phyloP scores from a whole-genome alignment of 805 yeast genomes.

The Wickerhamomyces kurtzmanii region DNA sequence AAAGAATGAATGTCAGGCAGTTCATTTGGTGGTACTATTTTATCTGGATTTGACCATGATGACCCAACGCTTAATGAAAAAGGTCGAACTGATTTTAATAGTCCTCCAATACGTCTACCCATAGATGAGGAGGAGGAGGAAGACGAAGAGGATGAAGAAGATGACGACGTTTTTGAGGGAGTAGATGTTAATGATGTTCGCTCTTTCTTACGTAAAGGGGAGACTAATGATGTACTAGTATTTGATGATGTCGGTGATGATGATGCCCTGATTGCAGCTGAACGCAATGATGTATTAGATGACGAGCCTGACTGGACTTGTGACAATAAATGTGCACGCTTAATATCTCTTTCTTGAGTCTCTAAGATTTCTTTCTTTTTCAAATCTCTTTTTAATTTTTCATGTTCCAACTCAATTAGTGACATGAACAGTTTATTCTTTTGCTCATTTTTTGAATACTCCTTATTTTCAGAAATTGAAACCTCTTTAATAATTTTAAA shows the following conservation, averaged over 20 bases:
- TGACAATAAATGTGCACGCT: conserved; percentile 21
- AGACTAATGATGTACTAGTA: conserved; percentile 7
- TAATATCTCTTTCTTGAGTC: conserved; percentile 24
- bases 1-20: conserved; percentile 62
- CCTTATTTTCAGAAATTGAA: conserved; percentile 32
- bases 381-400: conserved; percentile 41
- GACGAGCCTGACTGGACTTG: too few species aligned
- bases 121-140: conserved; percentile 14
- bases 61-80: conserved; percentile 42
- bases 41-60: conserved; percentile 29
- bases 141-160: conserved; percentile 10
- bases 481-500: conserved; percentile 27
- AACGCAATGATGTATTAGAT: too few species aligned
- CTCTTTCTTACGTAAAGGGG: conserved; percentile 8
- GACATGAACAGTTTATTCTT: conserved; percentile 32
- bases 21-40: conserved; percentile 37
- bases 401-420: conserved; percentile 38
- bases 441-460: conserved; percentile 22
- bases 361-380: conserved; percentile 30
- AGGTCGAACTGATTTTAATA: conserved; percentile 48
- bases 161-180: not conserved
- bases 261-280: too few species aligned
- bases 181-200: conserved; percentile 7
- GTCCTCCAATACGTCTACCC: conserved; percentile 43
- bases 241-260: too few species aligned